A percentile compares a stretch with the other conserved stretches of the same genome.
These are phyloP conservation scores for Grammothele lineata DNA, from an alignment of 768 basidiomycete genomes.

Conservation along the genomic window DNA sequence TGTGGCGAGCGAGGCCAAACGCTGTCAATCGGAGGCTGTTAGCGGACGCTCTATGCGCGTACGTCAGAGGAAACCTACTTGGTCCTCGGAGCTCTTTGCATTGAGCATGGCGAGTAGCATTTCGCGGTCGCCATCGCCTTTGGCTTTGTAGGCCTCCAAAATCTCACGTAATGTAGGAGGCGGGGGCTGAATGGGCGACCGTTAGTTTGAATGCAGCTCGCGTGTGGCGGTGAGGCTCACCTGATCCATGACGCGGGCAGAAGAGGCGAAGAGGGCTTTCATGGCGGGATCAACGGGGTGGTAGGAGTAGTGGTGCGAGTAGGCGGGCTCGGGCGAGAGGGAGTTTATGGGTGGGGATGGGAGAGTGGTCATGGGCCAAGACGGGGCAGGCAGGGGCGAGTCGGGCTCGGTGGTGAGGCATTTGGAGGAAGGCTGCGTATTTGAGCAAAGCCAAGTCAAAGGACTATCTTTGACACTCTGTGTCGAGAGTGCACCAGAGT, in stretches of 20 bases:
- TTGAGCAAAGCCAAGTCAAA: slow-evolving; percentile 44
- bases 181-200: slow-evolving; percentile 48
- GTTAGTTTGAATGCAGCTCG: too few species aligned
- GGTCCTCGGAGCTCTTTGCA: slow-evolving; percentile 90
- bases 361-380: slow-evolving; percentile 24
- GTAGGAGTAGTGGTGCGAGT: slow-evolving; percentile 5
- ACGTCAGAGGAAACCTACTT: slow-evolving; percentile 42
- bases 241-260: slow-evolving; percentile 45
- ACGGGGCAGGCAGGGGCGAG: not conserved
- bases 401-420: slow-evolving; percentile 15
- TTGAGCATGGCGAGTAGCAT: slow-evolving; percentile 88
- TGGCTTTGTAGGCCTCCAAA: slow-evolving; percentile 75
- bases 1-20: slow-evolving; percentile 64
- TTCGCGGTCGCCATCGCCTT: slow-evolving; percentile 89
- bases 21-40: slow-evolving; percentile 39
- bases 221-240: slow-evolving; percentile 27
- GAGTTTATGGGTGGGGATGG: slow-evolving; percentile 22
- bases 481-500: slow-evolving; percentile 24
- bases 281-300: slow-evolving; percentile 20
- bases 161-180: slow-evolving; percentile 85
- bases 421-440: slow-evolving; percentile 21
- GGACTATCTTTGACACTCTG: slow-evolving; percentile 41
- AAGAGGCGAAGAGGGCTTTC: slow-evolving; percentile 36
- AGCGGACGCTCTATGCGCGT: slow-evolving; percentile 1
- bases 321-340: slow-evolving; percentile 13